Percentiles rank a stretch among this genome's conserved stretches.
Conservation (phyloP, 441 rosid genomes). For the Aleurites moluccanus region DNA sequence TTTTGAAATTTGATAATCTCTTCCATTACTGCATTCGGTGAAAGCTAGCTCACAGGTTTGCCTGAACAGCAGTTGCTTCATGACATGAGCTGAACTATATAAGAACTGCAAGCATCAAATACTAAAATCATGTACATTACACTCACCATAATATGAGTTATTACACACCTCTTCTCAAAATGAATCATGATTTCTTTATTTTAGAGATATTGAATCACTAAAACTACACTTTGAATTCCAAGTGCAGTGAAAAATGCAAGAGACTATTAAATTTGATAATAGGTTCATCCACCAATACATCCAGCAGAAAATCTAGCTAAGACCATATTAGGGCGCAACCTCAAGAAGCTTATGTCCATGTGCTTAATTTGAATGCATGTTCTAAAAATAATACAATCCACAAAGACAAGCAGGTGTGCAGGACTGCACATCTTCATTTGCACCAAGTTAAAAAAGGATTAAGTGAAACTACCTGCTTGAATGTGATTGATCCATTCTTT, state of each 20-base stretch:
- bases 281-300: not conserved
- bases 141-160: not conserved
- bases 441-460: not conserved
- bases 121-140: not conserved
- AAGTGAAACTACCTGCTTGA: constrained; percentile 64
- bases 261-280: not conserved
- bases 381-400: not conserved
- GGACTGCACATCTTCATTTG: not conserved
- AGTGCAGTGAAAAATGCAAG: not conserved
- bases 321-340: not conserved
- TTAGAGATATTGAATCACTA: not conserved
- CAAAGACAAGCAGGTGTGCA: not conserved
- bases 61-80: constrained; percentile 61
- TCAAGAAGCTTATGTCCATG: not conserved
- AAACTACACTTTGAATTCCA: no score
- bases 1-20: constrained; percentile 48
- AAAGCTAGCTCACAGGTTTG: constrained; percentile 69
- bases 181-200: not conserved
- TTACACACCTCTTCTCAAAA: constrained; percentile 2
- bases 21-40: constrained; percentile 47
- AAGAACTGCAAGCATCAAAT: constrained; percentile 64
- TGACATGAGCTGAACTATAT: constrained; percentile 72
- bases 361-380: not conserved
- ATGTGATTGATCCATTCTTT: constrained; percentile 69
- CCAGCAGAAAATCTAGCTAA: not conserved